These are phyloP conservation scores for Aspergillus novoparasiticus DNA, from an alignment of 2,329 filamentous ascomycete species.

Conservation along the genomic window DNA sequence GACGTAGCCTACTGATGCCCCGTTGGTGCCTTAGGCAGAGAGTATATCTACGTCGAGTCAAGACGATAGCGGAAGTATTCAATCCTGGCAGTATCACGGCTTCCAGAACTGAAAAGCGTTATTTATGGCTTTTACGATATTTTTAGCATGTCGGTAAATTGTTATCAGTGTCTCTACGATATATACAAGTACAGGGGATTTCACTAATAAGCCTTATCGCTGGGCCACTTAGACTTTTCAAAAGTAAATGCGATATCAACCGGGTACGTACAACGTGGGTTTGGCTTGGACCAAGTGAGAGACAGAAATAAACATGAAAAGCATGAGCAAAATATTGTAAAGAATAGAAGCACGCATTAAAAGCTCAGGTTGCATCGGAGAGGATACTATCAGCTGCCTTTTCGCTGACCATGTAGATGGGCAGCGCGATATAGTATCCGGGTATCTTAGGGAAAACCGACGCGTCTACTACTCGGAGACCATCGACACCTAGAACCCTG, in stretches of 20 bases:
- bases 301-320: background rate
- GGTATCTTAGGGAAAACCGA: slow-evolving; percentile 59
- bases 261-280: background rate
- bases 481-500: slow-evolving; percentile 57
- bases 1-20: background rate
- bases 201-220: background rate
- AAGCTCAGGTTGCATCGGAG: background rate
- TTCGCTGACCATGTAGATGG: slow-evolving; percentile 61
- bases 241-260: no score
- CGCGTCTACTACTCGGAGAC: slow-evolving; percentile 64
- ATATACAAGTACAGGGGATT: background rate
- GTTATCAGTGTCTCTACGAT: background rate
- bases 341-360: background rate
- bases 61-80: no score
- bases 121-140: background rate
- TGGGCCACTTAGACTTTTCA: background rate
- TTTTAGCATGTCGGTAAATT: background rate
- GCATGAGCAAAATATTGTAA: background rate
- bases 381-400: slow-evolving; percentile 63
- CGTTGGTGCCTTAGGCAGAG: background rate
- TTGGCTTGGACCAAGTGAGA: background rate
- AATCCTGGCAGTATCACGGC: no score
- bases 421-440: slow-evolving; percentile 55
- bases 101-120: background rate
- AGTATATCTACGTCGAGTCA: background rate